A percentile compares a stretch with the other conserved stretches of the same genome.
Conservation (phyloP, 805 yeast genomes). For the Lipomyces orientalis region DNA sequence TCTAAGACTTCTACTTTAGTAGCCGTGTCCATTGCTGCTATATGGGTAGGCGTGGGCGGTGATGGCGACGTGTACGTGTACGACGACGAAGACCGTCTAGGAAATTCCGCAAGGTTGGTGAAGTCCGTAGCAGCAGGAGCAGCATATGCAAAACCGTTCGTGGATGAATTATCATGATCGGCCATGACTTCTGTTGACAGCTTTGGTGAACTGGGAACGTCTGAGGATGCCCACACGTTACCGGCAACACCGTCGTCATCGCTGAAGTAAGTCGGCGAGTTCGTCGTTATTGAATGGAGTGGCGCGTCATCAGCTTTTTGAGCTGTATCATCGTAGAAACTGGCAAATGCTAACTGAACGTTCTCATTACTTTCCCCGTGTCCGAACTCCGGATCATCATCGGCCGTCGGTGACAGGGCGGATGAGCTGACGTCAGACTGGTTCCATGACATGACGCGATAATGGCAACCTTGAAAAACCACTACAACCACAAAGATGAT, state of each 20-base stretch:
- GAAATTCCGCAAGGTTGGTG: background rate
- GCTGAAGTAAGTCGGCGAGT: background rate
- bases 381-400: conserved; percentile 5
- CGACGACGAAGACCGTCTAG: background rate
- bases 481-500: background rate
- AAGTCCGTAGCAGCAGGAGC: background rate
- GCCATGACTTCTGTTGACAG: background rate
- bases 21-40: background rate
- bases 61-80: background rate
- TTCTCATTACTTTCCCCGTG: background rate
- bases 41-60: background rate
- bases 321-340: background rate
- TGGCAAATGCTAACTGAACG: background rate
- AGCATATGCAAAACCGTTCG: too few relatives aligned
- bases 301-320: background rate
- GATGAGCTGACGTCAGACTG: background rate
- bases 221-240: background rate
- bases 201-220: background rate
- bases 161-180: background rate
- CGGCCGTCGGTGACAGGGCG: background rate
- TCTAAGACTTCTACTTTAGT: background rate
- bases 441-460: background rate
- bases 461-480: background rate
- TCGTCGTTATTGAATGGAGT: background rate
- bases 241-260: background rate